Evolutionary conservation across 495 filamentous ascomycete species (phyloP), one percentile per base, ranked within the genome.

Genomic region (Aspergillus sclerotiicarbonarius): DNA sequence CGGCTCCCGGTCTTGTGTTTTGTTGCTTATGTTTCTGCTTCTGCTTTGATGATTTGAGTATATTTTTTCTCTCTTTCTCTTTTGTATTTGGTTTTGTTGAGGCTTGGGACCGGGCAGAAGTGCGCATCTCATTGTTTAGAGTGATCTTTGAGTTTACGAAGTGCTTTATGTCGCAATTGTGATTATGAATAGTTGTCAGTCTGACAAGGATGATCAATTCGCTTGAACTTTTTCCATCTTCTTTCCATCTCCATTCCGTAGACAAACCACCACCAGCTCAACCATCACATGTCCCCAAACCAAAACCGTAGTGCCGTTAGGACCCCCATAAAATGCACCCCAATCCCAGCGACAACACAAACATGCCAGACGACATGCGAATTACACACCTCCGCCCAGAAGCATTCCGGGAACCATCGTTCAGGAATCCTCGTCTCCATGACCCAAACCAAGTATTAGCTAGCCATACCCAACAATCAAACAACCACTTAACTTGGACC

Each of bases 41-140:
- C 54, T 51, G 37, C 58, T 49, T 53, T 41, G 37, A 41, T 41
- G 37, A 41, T 41, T 41, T 41, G 12, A 41, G 21, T 57, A 63
- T 57, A 63, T 68, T 58, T 57, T 60, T 54, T 58, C 49, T 54
- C 46, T 62, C 33, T 58, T 52, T 54, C 49, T 60, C 35, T 61
- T 59, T 54, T 58, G 37, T 37, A 47, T 45, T 65, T 59, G 62
- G 52, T 64, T 61, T 58, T 62, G 63, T 63, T 56, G 64, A 54
- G 63, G 60, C 67, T 69, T 60, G 66, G 64, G 64, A 56, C 69
- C 70, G 73, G 71, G 59, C 73, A 78, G 77, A 78, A 78, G 76
- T 78, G 75, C 77, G 76, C 76, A 78, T 73, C 70, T 78, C 68
- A 65, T 71, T 71, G 62, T 37, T 67, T 57, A 51, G 49, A 68